Evolutionary conservation across 345 rosid genomes (phyloP), one percentile per base, ranked within the genome.

Genomic region (Sonneratia alba): DNA sequence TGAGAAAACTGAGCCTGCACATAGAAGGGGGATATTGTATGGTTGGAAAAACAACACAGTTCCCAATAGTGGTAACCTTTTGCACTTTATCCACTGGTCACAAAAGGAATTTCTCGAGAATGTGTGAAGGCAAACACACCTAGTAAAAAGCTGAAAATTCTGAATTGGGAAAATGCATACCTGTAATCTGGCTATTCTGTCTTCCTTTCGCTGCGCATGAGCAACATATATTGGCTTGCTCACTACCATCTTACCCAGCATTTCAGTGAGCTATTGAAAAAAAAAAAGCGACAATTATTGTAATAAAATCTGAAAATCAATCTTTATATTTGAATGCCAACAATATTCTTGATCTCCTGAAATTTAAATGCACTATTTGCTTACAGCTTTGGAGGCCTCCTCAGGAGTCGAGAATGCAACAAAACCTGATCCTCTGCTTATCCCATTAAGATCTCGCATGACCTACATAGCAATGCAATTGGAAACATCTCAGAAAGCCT

Each of bases 181-280:
- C 97, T 92, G 94, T 79, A 95, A 77, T 85, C 96, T 89, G 73
- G 97, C 96, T 80, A 90, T 88, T 78, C 99, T 83, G 74, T 94
- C 97, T 85, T 92, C 99, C 74, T 92, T 95, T 69, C 96, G 76
- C 47, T 95, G 97, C 24, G 99, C 99, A 79, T 86, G 91, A 15
- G 97, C 99, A 27, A 92, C 99, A 82, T 90, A 95, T n/a, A 95
- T 83, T 1, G 97, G 99, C 80, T 95, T 92, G 83, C 89, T 86
- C 73, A 83, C 86, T 62, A 95, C 80, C 92, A 95, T 95, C 80
- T 90, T 95, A 57, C 97, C 93, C 78, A 87, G 86, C 99, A 95
- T 95, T 88, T 92, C 97, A 64, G 71, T 0, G 6, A 89, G 84
- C 91, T 87, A 77, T 67, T 4, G 45, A 55, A 73, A 73, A 71